Evolutionary conservation across 257 asterid species (phyloP).

Genomic region (Ophiorrhiza pumila): DNA sequence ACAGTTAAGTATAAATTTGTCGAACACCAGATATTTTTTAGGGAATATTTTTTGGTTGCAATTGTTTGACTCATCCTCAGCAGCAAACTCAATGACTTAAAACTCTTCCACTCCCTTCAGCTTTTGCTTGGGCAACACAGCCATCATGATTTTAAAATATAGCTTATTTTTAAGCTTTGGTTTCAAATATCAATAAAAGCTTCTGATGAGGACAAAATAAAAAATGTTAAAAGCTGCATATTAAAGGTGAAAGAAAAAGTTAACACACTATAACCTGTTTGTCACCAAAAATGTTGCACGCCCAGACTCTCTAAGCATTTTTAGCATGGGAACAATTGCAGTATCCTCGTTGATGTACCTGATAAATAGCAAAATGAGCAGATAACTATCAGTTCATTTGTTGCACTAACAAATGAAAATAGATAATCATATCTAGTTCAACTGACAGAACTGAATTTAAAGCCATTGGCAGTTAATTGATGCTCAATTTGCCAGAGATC

Average conservation of each 20-base stretch:
- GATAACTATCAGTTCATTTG: background rate
- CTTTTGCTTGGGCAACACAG: background rate
- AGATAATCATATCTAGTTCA: background rate
- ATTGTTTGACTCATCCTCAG: background rate
- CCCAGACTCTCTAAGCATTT: constrained; percentile 93
- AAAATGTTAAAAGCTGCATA: background rate
- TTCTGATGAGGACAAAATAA: background rate
- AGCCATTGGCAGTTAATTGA: background rate
- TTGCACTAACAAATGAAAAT: background rate
- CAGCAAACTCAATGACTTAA: background rate
- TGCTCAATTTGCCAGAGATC: background rate
- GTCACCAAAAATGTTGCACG: constrained; percentile 95
- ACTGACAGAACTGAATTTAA: background rate
- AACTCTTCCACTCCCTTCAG: background rate
- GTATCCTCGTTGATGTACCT: constrained; percentile 85
- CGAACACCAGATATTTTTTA: background rate
- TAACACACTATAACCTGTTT: constrained; percentile 60
- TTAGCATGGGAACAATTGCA: constrained; percentile 84
- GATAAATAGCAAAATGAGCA: constrained; percentile 26
- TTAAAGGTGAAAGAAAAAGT: background rate
- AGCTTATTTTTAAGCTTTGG: background rate
- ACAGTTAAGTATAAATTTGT: background rate
- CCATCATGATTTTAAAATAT: background rate
- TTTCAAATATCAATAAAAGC: background rate
- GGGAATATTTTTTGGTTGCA: background rate